Conservation (phyloP, 23 red algal genomes). For the Pyropia yezoensis region DNA sequence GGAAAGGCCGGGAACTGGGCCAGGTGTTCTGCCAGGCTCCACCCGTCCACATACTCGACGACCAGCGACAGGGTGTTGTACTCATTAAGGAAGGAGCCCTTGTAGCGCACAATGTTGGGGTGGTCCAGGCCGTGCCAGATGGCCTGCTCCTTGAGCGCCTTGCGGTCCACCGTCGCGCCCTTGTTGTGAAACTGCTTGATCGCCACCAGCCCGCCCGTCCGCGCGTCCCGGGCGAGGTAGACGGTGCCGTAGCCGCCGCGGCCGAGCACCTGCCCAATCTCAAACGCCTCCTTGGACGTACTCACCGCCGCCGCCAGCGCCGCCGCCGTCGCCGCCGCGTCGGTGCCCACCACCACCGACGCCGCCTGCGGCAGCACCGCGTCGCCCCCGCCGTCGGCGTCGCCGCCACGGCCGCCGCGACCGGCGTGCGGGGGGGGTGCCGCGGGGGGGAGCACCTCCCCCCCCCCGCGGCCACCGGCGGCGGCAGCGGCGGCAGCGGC, state of each 20-base stretch:
- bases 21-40: constrained; percentile 62
- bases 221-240: constrained; percentile 47
- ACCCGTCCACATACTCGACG: constrained; percentile 67
- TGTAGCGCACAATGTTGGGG: constrained; percentile 64
- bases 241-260: constrained; percentile 73
- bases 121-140: constrained; percentile 65
- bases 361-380: background rate
- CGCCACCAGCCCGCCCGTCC: constrained; percentile 47
- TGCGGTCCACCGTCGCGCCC: constrained; percentile 8
- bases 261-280: constrained; percentile 58
- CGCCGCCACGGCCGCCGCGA: background rate
- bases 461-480: no score
- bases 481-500: no score
- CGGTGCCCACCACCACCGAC: background rate
- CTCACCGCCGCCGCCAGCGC: background rate
- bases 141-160: constrained; percentile 69
- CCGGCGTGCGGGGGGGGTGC: background rate
- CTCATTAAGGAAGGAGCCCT: constrained; percentile 60
- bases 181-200: constrained; percentile 65
- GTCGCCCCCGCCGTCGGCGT: background rate
- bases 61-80: constrained; percentile 54
- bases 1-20: constrained; percentile 44
- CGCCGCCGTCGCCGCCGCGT: background rate
- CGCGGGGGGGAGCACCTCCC: no score
- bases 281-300: constrained; percentile 29